Conservation (phyloP, 2,329 filamentous ascomycete genomes). For the Cordyceps militaris region DNA sequence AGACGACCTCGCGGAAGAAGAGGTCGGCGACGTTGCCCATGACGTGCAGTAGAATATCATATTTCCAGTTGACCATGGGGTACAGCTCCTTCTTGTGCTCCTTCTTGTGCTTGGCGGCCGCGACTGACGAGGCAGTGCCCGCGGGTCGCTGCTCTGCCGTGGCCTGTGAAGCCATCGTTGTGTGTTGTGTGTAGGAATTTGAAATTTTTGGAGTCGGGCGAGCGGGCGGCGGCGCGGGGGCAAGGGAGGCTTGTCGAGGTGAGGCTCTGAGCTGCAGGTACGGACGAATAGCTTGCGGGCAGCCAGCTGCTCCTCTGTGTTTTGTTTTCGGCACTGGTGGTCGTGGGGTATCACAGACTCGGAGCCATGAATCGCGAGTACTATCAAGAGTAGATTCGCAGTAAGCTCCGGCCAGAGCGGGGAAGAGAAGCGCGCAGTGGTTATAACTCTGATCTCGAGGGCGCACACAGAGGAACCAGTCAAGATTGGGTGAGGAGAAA, state of each 20-base stretch:
- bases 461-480: not conserved
- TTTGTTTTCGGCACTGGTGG: not conserved
- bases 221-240: not conserved
- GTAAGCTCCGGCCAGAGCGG: too few relatives aligned
- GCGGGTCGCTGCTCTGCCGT: not conserved
- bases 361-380: too few relatives aligned
- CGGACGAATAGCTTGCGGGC: not conserved
- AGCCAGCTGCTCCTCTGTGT: too few relatives aligned
- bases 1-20: slow-evolving; percentile 97
- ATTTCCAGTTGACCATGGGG: slow-evolving; percentile 66
- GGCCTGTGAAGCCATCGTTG: slow-evolving; percentile 8
- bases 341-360: not conserved
- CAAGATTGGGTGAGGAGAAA: slow-evolving; percentile 4
- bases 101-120: not conserved
- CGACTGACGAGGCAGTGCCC: not conserved
- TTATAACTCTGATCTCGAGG: not conserved
- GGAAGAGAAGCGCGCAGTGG: not conserved
- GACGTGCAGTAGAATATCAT: slow-evolving; percentile 70
- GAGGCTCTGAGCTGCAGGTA: not conserved
- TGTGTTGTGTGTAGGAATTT: not conserved
- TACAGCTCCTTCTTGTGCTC: slow-evolving; percentile 47
- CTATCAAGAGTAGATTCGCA: too few relatives aligned
- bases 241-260: not conserved
- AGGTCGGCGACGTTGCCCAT: slow-evolving; percentile 84
- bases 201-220: not conserved